A percentile compares a stretch with the other conserved stretches of the same genome.
Conservation (phyloP, 768 basidiomycete genomes). For the Strobilomyces echinocephalus region DNA sequence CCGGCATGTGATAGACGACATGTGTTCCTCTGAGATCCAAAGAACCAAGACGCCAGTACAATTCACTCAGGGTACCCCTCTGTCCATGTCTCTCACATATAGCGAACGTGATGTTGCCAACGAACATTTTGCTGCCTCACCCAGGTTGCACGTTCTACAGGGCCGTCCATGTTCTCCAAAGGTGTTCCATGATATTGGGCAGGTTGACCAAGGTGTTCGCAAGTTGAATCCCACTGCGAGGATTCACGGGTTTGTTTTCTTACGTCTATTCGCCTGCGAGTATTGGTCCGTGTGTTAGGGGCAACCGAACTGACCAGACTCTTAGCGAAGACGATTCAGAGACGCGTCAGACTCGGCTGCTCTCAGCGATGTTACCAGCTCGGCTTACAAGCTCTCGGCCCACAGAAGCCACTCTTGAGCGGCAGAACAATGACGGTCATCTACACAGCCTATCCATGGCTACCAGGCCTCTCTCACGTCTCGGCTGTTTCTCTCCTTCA, state of each 20-base stretch:
- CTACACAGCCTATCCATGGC: not conserved
- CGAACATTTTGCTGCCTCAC: not conserved
- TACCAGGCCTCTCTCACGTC: not conserved
- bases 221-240: not conserved
- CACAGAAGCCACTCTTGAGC: slow-evolving; percentile 1
- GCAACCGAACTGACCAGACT: not conserved
- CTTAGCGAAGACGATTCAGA: not conserved
- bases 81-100: not conserved
- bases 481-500: slow-evolving; percentile 17
- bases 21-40: slow-evolving; percentile 5
- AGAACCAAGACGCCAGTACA: not conserved
- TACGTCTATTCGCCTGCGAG: not conserved
- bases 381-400: slow-evolving; percentile 1
- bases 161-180: not conserved
- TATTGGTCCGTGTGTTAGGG: slow-evolving; percentile 5
- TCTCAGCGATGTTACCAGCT: not conserved
- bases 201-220: not conserved
- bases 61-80: not conserved
- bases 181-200: not conserved
- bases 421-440: not conserved
- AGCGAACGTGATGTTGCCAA: not conserved
- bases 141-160: not conserved
- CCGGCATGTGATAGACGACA: slow-evolving; percentile 16
- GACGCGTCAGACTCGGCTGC: not conserved
- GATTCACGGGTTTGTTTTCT: slow-evolving; percentile 10